phyloP scores from a whole-genome alignment of 2,329 filamentous ascomycete genomes.

The Cladosporium sp. region DNA sequence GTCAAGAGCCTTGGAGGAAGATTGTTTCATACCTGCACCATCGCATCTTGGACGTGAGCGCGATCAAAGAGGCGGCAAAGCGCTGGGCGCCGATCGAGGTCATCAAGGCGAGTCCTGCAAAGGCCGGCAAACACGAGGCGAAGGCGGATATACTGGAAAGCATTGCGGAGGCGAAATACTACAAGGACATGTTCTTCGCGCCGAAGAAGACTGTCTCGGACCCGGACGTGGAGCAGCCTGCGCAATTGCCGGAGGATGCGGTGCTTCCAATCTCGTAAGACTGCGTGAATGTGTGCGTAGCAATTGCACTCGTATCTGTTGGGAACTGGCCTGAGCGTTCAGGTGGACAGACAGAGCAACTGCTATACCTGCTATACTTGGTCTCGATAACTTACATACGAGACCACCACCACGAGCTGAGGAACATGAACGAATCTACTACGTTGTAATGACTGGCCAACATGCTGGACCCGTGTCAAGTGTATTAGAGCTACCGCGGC shows the following conservation, averaged over 20 bases:
- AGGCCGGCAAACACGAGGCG: conserved; percentile 78
- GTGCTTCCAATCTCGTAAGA: background rate
- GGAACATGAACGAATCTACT: background rate
- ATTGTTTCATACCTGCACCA: conserved; percentile 82
- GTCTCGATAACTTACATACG: background rate
- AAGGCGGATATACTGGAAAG: conserved; percentile 91
- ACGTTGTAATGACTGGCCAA: background rate
- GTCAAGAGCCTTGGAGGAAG: conserved; percentile 68
- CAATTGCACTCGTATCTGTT: background rate
- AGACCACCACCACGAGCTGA: background rate
- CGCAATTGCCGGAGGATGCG: background rate
- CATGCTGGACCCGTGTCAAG: background rate
- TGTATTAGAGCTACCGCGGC: background rate
- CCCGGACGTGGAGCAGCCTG: background rate
- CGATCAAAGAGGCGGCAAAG: conserved; percentile 83
- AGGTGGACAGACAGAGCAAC: background rate
- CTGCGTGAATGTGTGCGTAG: background rate
- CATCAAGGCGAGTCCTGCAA: conserved; percentile 64
- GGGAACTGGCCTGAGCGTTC: background rate
- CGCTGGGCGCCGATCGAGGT: conserved; percentile 72
- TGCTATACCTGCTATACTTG: background rate
- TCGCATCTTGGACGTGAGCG: conserved; percentile 87
- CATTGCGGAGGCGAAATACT: conserved; percentile 86
- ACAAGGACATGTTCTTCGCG: conserved; percentile 68
- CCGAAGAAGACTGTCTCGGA: background rate